phyloP scores from a whole-genome alignment of 768 basidiomycete genomes.

The Mycena metata region DNA sequence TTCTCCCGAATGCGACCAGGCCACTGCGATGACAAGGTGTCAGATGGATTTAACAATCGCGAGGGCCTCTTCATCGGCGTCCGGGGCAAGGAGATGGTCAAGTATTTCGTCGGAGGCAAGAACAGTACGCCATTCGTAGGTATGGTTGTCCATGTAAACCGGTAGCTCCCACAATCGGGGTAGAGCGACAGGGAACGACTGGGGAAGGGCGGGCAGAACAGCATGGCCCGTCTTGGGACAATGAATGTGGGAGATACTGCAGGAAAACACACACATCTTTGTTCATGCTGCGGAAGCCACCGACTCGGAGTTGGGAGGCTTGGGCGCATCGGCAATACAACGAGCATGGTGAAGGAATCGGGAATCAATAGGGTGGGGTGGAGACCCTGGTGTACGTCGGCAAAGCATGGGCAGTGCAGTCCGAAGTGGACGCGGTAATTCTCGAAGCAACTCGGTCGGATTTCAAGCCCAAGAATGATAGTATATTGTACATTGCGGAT shows the following conservation, averaged over 20 bases:
- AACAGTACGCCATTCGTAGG: conserved; percentile 2
- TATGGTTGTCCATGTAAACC: conserved; percentile 23
- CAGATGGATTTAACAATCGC: conserved; percentile 11
- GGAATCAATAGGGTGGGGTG: no score
- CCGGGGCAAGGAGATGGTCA: conserved; percentile 2
- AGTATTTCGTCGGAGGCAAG: conserved; percentile 13
- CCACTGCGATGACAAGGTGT: conserved; percentile 17
- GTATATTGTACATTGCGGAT: conserved; percentile 21
- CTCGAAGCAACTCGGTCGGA: no score
- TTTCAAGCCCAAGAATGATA: background rate
- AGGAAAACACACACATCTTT: conserved; percentile 36
- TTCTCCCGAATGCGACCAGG: background rate
- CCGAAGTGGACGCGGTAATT: no score
- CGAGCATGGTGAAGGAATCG: no score
- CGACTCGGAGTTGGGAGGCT: no score
- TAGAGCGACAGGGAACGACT: background rate
- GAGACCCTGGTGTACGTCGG: no score
- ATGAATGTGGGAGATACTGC: conserved; percentile 30
- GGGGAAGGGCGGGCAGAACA: conserved; percentile 26
- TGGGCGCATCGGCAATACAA: no score
- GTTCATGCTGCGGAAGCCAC: background rate
- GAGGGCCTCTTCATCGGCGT: background rate
- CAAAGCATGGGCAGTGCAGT: no score
- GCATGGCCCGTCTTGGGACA: conserved; percentile 18
- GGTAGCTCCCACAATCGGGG: conserved; percentile 30